phyloP scores from a whole-genome alignment of 208 protist genomes.

The Leishmania guyanensis region DNA sequence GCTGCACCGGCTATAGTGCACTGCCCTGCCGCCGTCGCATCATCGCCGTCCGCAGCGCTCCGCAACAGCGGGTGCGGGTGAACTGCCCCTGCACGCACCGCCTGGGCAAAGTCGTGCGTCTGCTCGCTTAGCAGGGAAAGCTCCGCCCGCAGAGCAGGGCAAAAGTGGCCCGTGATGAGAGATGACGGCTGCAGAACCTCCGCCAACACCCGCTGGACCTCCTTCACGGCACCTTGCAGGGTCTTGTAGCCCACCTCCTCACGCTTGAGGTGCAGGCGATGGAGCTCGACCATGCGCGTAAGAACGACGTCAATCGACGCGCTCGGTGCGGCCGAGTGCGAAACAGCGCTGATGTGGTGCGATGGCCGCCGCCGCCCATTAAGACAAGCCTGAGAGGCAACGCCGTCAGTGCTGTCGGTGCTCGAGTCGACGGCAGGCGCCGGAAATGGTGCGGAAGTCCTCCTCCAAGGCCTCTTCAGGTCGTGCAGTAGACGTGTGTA shows the following conservation, averaged over 20 bases:
- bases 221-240: conserved; percentile 30
- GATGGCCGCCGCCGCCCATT: not conserved
- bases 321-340: not conserved
- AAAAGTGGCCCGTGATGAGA: not conserved
- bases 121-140: conserved; percentile 6
- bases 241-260: conserved; percentile 32
- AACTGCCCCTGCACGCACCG: conserved; percentile 10
- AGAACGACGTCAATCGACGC: conserved; percentile 17
- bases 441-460: not conserved
- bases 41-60: not conserved
- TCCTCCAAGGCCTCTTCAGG: not conserved
- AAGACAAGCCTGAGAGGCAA: not conserved
- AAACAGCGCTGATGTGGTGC: not conserved
- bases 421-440: not conserved
- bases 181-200: conserved; percentile 22
- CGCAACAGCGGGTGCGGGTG: conserved; percentile 7
- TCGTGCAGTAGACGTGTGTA: conserved; percentile 15
- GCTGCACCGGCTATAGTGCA: not conserved
- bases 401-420: not conserved
- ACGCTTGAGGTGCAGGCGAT: conserved; percentile 31
- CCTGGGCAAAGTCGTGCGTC: conserved; percentile 8
- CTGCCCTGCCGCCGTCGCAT: not conserved
- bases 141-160: conserved; percentile 13
- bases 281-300: conserved; percentile 24
- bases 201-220: conserved; percentile 31